Evolutionary conservation across 148 eudicot genomes (phyloP).

Genomic region (Persicaria maculosa): DNA sequence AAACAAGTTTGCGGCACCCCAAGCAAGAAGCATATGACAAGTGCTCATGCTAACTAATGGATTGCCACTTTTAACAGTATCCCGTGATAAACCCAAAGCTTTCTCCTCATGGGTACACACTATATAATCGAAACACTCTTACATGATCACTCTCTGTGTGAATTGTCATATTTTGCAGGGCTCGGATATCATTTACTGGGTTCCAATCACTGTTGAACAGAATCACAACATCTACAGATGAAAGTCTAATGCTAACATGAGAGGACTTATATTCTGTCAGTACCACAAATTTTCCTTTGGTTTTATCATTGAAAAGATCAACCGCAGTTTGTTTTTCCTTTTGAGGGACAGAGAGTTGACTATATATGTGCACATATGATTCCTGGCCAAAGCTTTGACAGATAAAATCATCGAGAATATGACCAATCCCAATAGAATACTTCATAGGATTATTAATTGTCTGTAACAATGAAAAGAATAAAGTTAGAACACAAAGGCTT

Average conservation of each 20-base stretch:
- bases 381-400: constrained; percentile 51
- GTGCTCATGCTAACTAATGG: constrained; percentile 21
- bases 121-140: constrained; percentile 66
- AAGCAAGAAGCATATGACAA: constrained; percentile 48
- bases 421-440: constrained; percentile 26
- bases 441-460: constrained; percentile 23
- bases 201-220: constrained; percentile 66
- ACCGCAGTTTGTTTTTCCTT: constrained; percentile 61
- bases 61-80: constrained; percentile 33
- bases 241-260: constrained; percentile 39
- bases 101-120: constrained; percentile 68
- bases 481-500: not conserved
- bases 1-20: constrained; percentile 61
- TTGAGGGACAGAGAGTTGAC: constrained; percentile 18
- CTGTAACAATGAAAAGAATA: constrained; percentile 19
- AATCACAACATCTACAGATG: constrained; percentile 52
- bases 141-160: constrained; percentile 39
- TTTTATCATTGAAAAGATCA: constrained; percentile 58
- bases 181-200: constrained; percentile 52
- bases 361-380: constrained; percentile 60
- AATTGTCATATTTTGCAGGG: constrained; percentile 48
- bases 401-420: constrained; percentile 66
- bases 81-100: constrained; percentile 46
- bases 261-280: constrained; percentile 63
- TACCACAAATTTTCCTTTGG: constrained; percentile 50